Percentiles rank a stretch among this genome's conserved stretches.
phyloP scores from a whole-genome alignment of 2,329 filamentous ascomycete species.

The Aspergillus terreus region DNA sequence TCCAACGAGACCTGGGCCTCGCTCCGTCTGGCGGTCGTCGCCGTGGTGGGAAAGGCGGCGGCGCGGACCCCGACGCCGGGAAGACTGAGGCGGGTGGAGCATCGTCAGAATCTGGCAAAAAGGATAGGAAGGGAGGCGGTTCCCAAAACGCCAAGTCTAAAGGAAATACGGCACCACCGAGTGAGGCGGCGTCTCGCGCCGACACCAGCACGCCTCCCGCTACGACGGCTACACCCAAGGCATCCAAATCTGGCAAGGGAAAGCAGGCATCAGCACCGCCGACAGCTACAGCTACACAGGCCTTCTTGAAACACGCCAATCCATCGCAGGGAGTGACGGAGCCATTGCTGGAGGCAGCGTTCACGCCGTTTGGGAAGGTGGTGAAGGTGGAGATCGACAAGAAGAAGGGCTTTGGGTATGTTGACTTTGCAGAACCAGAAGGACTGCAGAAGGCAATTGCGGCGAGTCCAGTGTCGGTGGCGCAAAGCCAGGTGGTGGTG shows the following conservation, averaged over 20 bases:
- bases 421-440: slow-evolving; percentile 75
- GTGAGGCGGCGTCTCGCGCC: slow-evolving; percentile 19
- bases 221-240: slow-evolving; percentile 17
- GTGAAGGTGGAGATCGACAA: slow-evolving; percentile 87
- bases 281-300: slow-evolving; percentile 39
- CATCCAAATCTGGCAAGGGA: slow-evolving; percentile 24
- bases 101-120: slow-evolving; percentile 20
- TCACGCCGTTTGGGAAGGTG: slow-evolving; percentile 70
- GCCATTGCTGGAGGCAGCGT: slow-evolving; percentile 67
- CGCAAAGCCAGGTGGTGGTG: slow-evolving; percentile 81
- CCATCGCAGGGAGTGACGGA: slow-evolving; percentile 91
- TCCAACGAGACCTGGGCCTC: slow-evolving; percentile 61
- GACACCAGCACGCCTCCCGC: slow-evolving; percentile 13
- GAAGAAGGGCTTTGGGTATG: slow-evolving; percentile 90
- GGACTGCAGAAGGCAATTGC: slow-evolving; percentile 73
- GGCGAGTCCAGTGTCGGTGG: slow-evolving; percentile 76
- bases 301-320: slow-evolving; percentile 79
- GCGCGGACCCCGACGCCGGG: slow-evolving; percentile 21
- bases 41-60: slow-evolving; percentile 29
- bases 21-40: slow-evolving; percentile 43
- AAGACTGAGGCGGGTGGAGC: slow-evolving; percentile 17
- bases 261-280: slow-evolving; percentile 23
- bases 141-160: slow-evolving; percentile 15
- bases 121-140: slow-evolving; percentile 19
- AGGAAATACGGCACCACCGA: slow-evolving; percentile 18